These are phyloP conservation scores for Cryptococcus sp. DNA, from an alignment of 1,284 basidiomycete species.

Conservation along the genomic window DNA sequence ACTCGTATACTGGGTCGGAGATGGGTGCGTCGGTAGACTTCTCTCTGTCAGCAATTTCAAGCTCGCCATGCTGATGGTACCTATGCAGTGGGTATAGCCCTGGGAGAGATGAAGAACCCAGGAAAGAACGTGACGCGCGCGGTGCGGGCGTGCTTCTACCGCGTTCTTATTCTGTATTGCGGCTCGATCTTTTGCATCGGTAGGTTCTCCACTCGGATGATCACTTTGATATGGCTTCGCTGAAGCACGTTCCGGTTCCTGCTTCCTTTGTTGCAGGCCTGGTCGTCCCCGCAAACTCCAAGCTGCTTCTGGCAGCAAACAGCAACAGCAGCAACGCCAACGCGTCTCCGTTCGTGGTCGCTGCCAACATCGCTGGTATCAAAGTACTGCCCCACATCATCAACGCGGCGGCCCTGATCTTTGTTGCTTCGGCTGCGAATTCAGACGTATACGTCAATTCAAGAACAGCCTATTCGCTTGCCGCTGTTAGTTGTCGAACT, in stretches of 20 bases:
- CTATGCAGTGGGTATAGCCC: conserved; percentile 14
- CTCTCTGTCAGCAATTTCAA: not conserved
- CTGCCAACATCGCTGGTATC: conserved; percentile 61
- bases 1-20: conserved; percentile 19
- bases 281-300: conserved; percentile 20
- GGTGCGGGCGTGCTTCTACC: conserved; percentile 20
- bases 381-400: conserved; percentile 71
- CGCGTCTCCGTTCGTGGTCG: conserved; percentile 26
- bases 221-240: not conserved
- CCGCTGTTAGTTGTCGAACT: conserved; percentile 6
- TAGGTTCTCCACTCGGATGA: not conserved
- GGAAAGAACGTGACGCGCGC: conserved; percentile 12
- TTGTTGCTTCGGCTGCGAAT: conserved; percentile 18
- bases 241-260: no score
- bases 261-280: conserved; percentile 3
- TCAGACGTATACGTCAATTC: conserved; percentile 25
- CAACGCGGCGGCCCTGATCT: conserved; percentile 78
- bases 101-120: conserved; percentile 20
- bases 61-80: not conserved
- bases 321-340: conserved; percentile 19
- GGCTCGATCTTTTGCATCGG: conserved; percentile 18
- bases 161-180: conserved; percentile 19
- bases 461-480: conserved; percentile 15
- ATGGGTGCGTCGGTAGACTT: conserved; percentile 1
- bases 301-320: conserved; percentile 19